Percentiles rank a stretch among this genome's conserved stretches.
phyloP scores from a whole-genome alignment of 2,329 filamentous ascomycete genomes.

The Coleophoma crateriformis region DNA sequence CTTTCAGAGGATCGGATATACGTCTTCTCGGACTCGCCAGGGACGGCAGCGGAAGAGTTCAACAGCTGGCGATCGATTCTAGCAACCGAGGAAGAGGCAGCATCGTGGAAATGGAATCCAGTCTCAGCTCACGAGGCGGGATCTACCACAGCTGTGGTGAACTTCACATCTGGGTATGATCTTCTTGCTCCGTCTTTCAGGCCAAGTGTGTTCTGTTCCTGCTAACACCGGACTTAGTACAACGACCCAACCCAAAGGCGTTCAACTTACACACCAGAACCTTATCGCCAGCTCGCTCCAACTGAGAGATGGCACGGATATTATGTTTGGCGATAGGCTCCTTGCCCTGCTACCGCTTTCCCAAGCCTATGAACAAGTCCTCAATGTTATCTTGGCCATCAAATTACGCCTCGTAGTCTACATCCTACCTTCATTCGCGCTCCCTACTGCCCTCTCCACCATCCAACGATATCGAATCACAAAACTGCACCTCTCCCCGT shows the following conservation, averaged over 20 bases:
- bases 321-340: background rate
- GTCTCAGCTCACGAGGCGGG: slow-evolving; percentile 41
- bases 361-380: slow-evolving; percentile 65
- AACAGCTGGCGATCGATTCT: slow-evolving; percentile 61
- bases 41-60: slow-evolving; percentile 36
- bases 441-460: no score
- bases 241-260: slow-evolving; percentile 77
- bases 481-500: no score
- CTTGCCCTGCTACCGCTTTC: slow-evolving; percentile 73
- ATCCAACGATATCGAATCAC: no score
- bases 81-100: slow-evolving; percentile 41
- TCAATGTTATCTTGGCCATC: slow-evolving; percentile 54
- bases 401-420: slow-evolving; percentile 20
- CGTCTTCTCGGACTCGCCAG: slow-evolving; percentile 53
- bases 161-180: slow-evolving; percentile 29
- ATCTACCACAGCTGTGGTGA: background rate
- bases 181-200: background rate
- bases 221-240: slow-evolving; percentile 40
- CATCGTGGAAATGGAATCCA: slow-evolving; percentile 57
- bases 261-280: slow-evolving; percentile 70
- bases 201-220: no score
- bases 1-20: slow-evolving; percentile 51
- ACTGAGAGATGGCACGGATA: slow-evolving; percentile 8
- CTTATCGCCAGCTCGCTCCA: slow-evolving; percentile 64
- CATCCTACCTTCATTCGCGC: no score